phyloP scores from a whole-genome alignment of 2,329 filamentous ascomycete species.

The Talaromyces sp. region DNA sequence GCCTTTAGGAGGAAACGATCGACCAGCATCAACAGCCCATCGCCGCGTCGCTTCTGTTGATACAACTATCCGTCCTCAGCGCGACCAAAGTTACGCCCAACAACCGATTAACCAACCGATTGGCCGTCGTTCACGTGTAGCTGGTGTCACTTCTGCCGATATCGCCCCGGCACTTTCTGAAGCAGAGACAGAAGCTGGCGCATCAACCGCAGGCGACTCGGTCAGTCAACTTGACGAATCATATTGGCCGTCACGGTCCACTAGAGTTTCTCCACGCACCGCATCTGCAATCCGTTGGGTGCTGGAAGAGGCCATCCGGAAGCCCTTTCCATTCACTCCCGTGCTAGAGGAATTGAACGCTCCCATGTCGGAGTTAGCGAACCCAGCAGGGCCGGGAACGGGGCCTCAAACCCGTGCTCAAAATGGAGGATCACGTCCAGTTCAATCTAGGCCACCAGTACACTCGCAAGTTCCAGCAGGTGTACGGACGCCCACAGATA shows the following conservation, averaged over 20 bases:
- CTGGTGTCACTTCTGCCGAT: constrained; percentile 21
- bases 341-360: constrained; percentile 85
- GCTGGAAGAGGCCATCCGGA: constrained; percentile 82
- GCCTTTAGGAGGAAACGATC: constrained; percentile 47
- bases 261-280: constrained; percentile 74
- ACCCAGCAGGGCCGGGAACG: constrained; percentile 49
- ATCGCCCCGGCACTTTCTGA: constrained; percentile 33
- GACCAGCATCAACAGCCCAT: constrained; percentile 29
- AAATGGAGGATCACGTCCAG: constrained; percentile 55
- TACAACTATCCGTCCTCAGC: constrained; percentile 31
- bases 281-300: constrained; percentile 88
- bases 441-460: constrained; percentile 53
- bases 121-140: constrained; percentile 5
- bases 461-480: constrained; percentile 48
- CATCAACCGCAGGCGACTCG: constrained; percentile 32
- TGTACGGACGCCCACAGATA: constrained; percentile 80
- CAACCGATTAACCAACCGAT: constrained; percentile 20
- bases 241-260: constrained; percentile 50
- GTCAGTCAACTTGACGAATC: constrained; percentile 38
- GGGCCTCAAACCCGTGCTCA: constrained; percentile 54
- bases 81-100: constrained; percentile 31
- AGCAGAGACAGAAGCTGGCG: constrained; percentile 32
- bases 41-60: constrained; percentile 46
- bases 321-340: constrained; percentile 76
- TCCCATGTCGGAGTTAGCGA: constrained; percentile 81